Evolutionary conservation across 2,329 filamentous ascomycete genomes (phyloP), one percentile per base, ranked within the genome.

Genomic region (Trichoderma polysporum): DNA sequence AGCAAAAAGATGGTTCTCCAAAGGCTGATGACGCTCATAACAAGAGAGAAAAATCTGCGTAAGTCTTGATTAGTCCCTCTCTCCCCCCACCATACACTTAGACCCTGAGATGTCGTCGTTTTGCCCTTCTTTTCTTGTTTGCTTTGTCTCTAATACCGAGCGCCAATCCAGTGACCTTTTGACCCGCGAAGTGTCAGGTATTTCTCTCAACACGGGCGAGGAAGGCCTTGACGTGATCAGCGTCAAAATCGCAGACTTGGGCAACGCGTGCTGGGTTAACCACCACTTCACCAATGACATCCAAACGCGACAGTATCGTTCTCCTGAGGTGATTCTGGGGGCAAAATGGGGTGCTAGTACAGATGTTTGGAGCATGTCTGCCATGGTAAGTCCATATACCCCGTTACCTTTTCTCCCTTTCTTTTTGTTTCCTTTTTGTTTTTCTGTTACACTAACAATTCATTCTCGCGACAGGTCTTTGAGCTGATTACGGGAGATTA

Each of bases 231-330:
- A 94, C 70, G 91, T 93, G 71, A 98, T 99, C 73, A 97, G 94
- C 37, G 95, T 99, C 78, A 99, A 99, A 83, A 99, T 99, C 82
- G 95, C 95, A 49, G 95, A 99, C 83, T 84, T 99, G 66, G 95
- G 95, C 68, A 99, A 99, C 77, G 95, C 95, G 22, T 99, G 95
- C 82, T 99, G 95, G 95, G 94, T 97, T 31, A 93, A 93, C 71
- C 95, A 99, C 77, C 95, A 99, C 80, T 99, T 99, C 80, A 99
- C 95, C 76, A 97, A 99, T 77, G 95, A 99, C 77, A 99, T 99
- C 74, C 95, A 99, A 78, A 99, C 95, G 9, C 87, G 95, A 74
- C 95, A 99, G 80, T 99, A 99, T 79, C 87, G 95, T 66, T 98
- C 95, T 1, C 95, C 95, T 1, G 95, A 99, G 80, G 95, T 99